These are phyloP conservation scores for Xylaria sp. DNA, from an alignment of 2,329 filamentous ascomycete genomes.

Conservation along the genomic window DNA sequence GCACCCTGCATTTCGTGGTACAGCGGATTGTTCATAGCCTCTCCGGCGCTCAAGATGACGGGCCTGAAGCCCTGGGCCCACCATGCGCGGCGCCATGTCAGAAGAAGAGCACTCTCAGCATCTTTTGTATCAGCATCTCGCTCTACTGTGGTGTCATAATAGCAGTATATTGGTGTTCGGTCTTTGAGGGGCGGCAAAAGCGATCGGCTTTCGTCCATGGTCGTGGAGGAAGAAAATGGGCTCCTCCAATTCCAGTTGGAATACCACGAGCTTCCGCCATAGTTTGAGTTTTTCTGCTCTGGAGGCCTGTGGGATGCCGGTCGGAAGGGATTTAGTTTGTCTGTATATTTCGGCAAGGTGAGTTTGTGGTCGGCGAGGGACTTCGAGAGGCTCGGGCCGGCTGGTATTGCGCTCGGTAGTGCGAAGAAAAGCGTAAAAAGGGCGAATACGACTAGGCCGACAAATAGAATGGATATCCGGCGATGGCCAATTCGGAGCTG, in stretches of 20 bases:
- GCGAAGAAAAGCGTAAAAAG: slow-evolving; percentile 65
- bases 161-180: slow-evolving; percentile 86
- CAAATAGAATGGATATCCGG: slow-evolving; percentile 64
- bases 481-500: slow-evolving; percentile 64
- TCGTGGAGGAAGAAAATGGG: slow-evolving; percentile 85
- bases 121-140: slow-evolving; percentile 73
- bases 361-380: slow-evolving; percentile 61
- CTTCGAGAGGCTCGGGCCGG: slow-evolving; percentile 61
- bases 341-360: slow-evolving; percentile 61
- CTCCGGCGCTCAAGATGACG: slow-evolving; percentile 79
- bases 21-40: slow-evolving; percentile 84
- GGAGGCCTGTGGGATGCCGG: slow-evolving; percentile 77
- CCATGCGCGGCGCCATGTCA: slow-evolving; percentile 93
- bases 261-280: slow-evolving; percentile 84
- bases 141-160: slow-evolving; percentile 77
- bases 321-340: slow-evolving; percentile 72
- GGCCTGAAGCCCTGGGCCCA: slow-evolving; percentile 94
- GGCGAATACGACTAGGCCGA: slow-evolving; percentile 63
- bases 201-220: slow-evolving; percentile 82
- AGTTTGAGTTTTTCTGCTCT: slow-evolving; percentile 80
- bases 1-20: slow-evolving; percentile 76
- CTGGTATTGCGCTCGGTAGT: slow-evolving; percentile 61
- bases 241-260: slow-evolving; percentile 90
- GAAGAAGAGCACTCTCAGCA: slow-evolving; percentile 80
- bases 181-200: slow-evolving; percentile 80